These are phyloP conservation scores for Dothidotthia symphoricarpi DNA, from an alignment of 2,329 filamentous ascomycete species.

Conservation along the genomic window DNA sequence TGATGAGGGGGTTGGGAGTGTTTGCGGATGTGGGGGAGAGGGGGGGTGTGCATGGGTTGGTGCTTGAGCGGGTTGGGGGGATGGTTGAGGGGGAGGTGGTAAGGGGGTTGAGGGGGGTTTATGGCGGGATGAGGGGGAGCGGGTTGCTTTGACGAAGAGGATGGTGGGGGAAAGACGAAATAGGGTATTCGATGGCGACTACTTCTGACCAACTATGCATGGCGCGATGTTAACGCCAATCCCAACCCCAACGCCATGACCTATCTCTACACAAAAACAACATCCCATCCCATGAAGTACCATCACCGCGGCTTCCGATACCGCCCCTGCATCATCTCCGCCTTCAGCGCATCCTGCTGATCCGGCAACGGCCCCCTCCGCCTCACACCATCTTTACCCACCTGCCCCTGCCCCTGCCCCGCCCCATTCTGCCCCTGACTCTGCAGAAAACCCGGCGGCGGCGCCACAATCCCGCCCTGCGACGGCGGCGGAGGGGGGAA, in stretches of 20 bases:
- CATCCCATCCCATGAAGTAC: background rate
- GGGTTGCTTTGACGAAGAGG: background rate
- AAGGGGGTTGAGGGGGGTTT: constrained; percentile 7
- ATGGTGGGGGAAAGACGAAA: background rate
- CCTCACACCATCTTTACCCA: constrained; percentile 18
- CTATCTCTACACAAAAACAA: background rate
- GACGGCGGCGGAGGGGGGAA: constrained; percentile 31
- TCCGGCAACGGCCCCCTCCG: constrained; percentile 70
- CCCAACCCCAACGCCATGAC: no score
- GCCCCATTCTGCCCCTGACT: constrained; percentile 19
- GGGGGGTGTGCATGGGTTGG: constrained; percentile 37
- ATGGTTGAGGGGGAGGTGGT: constrained; percentile 28
- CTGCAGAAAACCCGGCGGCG: constrained; percentile 14
- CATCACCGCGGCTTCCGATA: constrained; percentile 40
- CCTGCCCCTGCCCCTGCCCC: constrained; percentile 19
- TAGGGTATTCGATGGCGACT: no score
- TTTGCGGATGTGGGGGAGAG: constrained; percentile 22
- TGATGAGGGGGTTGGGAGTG: constrained; percentile 29
- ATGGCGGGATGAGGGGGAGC: background rate
- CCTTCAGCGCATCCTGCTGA: constrained; percentile 76
- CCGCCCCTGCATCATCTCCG: constrained; percentile 65
- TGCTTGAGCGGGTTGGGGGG: constrained; percentile 37
- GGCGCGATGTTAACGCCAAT: no score
- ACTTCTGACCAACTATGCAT: no score
- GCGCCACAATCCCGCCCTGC: constrained; percentile 11